Evolutionary conservation across 306 rosid genomes (phyloP).

Genomic region (Trifolium repens): DNA sequence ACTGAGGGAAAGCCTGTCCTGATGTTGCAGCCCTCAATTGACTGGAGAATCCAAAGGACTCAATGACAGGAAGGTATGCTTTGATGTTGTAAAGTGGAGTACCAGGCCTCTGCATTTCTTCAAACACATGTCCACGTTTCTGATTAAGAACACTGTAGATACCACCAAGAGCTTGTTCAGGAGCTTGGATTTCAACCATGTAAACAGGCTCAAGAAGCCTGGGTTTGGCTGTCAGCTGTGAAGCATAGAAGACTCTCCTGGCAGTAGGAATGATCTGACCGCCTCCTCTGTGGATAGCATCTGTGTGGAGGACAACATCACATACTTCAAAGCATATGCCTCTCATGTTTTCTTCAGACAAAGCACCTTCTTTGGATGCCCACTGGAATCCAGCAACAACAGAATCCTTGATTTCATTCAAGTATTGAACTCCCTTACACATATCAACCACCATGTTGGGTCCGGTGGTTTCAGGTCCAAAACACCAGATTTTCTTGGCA

Average conservation of each 20-base stretch:
- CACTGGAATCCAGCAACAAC: slow-evolving; percentile 83
- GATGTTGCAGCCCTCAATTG: slow-evolving; percentile 83
- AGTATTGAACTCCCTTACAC: slow-evolving; percentile 86
- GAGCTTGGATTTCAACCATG: slow-evolving; percentile 84
- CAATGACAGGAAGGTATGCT: slow-evolving; percentile 74
- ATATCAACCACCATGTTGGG: slow-evolving; percentile 92
- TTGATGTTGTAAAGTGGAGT: slow-evolving; percentile 81
- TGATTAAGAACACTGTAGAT: slow-evolving; percentile 82
- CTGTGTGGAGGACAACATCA: slow-evolving; percentile 77
- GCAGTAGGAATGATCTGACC: slow-evolving; percentile 89
- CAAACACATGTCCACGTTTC: slow-evolving; percentile 78
- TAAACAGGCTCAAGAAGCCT: slow-evolving; percentile 86
- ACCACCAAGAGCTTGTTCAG: slow-evolving; percentile 83
- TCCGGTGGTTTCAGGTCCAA: slow-evolving; percentile 82
- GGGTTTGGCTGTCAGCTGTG: slow-evolving; percentile 75
- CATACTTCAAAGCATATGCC: slow-evolving; percentile 74
- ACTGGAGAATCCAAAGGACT: slow-evolving; percentile 81
- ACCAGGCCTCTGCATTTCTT: slow-evolving; percentile 83
- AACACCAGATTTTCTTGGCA: slow-evolving; percentile 88
- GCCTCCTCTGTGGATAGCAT: slow-evolving; percentile 87
- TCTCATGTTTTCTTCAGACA: slow-evolving; percentile 83
- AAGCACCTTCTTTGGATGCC: slow-evolving; percentile 88
- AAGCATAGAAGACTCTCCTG: slow-evolving; percentile 75
- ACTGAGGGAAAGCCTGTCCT: slow-evolving; percentile 94
- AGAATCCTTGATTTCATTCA: slow-evolving; percentile 83